A percentile compares a stretch with the other conserved stretches of the same genome.
These are phyloP conservation scores for Scalesia atractyloides DNA, from an alignment of 129 eudicot genomes.

Conservation along the genomic window DNA sequence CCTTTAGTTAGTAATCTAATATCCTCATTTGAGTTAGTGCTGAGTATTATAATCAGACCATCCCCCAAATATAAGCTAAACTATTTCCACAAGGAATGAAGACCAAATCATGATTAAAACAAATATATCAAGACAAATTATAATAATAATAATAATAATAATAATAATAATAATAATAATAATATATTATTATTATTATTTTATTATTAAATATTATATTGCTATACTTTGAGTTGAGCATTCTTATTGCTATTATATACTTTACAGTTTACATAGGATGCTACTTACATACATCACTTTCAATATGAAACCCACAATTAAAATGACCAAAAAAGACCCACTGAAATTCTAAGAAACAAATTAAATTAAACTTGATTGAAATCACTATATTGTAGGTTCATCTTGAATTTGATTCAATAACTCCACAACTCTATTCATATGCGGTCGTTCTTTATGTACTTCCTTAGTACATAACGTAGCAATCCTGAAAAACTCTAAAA, in stretches of 20 bases:
- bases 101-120: neutral
- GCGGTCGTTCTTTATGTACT: slow-evolving; percentile 47
- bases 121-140: neutral
- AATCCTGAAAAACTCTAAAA: slow-evolving; percentile 54
- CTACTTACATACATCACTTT: neutral
- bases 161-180: too few species aligned
- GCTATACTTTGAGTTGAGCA: neutral
- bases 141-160: neutral
- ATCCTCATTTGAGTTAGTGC: neutral
- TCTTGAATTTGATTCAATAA: slow-evolving; percentile 41
- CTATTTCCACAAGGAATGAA: neutral
- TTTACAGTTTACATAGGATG: neutral
- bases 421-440: slow-evolving; percentile 56
- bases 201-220: too few species aligned
- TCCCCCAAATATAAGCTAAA: neutral
- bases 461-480: slow-evolving; percentile 60
- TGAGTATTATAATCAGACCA: neutral
- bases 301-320: neutral
- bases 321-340: neutral
- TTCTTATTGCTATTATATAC: neutral
- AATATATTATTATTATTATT: too few species aligned
- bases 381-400: slow-evolving; percentile 16
- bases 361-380: neutral
- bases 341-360: neutral
- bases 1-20: neutral